Base-by-base conservation (phyloP, 2,329 filamentous ascomycete genomes). In the Chaetomiaceae sp. region DNA sequence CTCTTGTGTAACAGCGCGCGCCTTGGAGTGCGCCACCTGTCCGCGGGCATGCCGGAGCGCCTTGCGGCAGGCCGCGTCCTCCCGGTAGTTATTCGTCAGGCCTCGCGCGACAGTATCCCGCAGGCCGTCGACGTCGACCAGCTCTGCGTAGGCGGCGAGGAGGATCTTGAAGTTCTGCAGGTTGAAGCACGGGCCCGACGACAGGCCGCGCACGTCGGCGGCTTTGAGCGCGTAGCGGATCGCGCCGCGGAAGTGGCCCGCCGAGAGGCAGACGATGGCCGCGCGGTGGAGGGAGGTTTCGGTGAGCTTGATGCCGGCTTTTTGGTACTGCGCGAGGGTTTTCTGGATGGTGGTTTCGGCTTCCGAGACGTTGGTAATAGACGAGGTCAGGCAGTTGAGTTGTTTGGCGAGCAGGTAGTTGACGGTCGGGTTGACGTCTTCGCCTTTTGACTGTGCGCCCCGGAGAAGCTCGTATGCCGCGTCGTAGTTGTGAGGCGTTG, bases 341-440 rank as follows among this genome's bases (percentile, higher is more conserved):
- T 49, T 34, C 42, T 61, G 50, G 23, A 67, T 57, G 6, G 56
- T 54, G 20, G 52, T 48, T 14, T 61, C 54, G 4, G 57, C 51
- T 11, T 55, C 50, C 7, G 65, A 66, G 25, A 36, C 57, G 49
- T 34, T 54, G 51, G 5, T 61, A 56, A 14, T 62, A 61, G 16
- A 11, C 60, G 21, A 10, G 8, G 66, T 62, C 9, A 73, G 66
- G 10, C 61, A 58, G 20, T 67, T 67, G 5, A 78, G 60, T 36
- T 69, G 66, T 2, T 69, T 63, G 23, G 71, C 55, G 11, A 76
- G 62, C 21, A 77, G 58, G 5, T 72, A 69, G 5, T 71, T 69
- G 51, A 72, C 56, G 3, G 72, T 74, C 1, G 59, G 54, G 42
- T 65, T 71, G 5, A 77, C 67, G 53, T 80, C 72, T 10, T 70